Percentiles rank a stretch among this genome's conserved stretches.
Conservation (phyloP, 345 rosid genomes). For the Euphorbia pulcherrima region DNA sequence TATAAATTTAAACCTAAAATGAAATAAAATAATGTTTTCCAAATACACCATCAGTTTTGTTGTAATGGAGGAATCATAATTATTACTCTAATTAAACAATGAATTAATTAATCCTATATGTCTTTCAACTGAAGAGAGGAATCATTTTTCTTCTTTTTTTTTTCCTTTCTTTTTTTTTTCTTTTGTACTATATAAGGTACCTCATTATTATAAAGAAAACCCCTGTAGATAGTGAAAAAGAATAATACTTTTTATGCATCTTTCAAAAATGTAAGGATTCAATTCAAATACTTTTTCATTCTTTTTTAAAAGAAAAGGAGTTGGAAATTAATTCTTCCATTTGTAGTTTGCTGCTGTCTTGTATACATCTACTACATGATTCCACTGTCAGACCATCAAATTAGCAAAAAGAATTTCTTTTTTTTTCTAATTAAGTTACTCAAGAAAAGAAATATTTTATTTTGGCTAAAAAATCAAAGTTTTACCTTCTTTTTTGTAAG, state of each 20-base stretch:
- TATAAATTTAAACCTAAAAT: too few species aligned
- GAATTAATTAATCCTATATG: too few species aligned
- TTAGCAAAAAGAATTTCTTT: neutral
- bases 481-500: neutral
- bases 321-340: slow-evolving; percentile 3
- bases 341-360: neutral
- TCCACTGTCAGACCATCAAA: slow-evolving; percentile 2
- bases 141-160: too few species aligned
- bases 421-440: neutral
- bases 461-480: neutral
- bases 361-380: neutral
- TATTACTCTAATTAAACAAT: too few species aligned
- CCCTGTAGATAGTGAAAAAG: neutral
- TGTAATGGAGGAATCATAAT: too few species aligned
- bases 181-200: neutral
- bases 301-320: neutral
- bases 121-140: too few species aligned
- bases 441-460: neutral
- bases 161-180: neutral
- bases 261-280: neutral
- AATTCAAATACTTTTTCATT: too few species aligned
- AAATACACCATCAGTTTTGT: too few species aligned
- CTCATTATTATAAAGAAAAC: neutral
- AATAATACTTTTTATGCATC: neutral
- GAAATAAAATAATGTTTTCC: too few species aligned